phyloP scores from a whole-genome alignment of 805 yeast genomes.

The Wickerhamiella cacticola region DNA sequence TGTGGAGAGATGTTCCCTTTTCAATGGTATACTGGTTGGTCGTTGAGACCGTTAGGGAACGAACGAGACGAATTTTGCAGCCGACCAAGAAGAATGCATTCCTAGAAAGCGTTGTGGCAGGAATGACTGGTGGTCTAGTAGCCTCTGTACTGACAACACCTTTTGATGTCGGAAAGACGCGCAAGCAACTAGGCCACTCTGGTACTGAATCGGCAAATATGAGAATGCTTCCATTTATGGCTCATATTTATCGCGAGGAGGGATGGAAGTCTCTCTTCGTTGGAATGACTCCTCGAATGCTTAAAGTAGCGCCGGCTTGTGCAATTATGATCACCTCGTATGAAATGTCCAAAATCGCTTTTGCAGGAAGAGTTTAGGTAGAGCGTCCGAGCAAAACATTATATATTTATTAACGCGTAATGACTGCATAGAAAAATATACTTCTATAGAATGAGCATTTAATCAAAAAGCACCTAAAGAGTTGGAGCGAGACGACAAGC shows the following conservation, averaged over 20 bases:
- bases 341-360: conserved; percentile 69
- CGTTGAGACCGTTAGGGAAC: conserved; percentile 39
- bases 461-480: too few relatives aligned
- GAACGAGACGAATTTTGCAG: conserved; percentile 2
- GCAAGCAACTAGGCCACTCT: conserved; percentile 57
- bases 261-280: conserved; percentile 78
- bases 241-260: conserved; percentile 52
- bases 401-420: background rate
- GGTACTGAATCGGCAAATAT: conserved; percentile 21
- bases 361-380: conserved; percentile 12
- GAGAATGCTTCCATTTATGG: conserved; percentile 58
- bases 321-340: conserved; percentile 97
- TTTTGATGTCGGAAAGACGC: conserved; percentile 92
- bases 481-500: too few relatives aligned
- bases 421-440: too few relatives aligned
- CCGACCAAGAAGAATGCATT: conserved; percentile 5
- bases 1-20: conserved; percentile 97
- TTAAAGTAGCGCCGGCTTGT: conserved; percentile 93
- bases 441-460: too few relatives aligned
- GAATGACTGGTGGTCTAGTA: conserved; percentile 68
- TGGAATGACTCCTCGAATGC: conserved; percentile 72
- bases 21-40: conserved; percentile 90
- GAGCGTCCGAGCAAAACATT: background rate
- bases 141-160: conserved; percentile 89
- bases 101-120: conserved; percentile 50